Evolutionary conservation across 345 rosid species (phyloP), one percentile per base, ranked within the genome.

Genomic region (Bretschneidera sinensis): DNA sequence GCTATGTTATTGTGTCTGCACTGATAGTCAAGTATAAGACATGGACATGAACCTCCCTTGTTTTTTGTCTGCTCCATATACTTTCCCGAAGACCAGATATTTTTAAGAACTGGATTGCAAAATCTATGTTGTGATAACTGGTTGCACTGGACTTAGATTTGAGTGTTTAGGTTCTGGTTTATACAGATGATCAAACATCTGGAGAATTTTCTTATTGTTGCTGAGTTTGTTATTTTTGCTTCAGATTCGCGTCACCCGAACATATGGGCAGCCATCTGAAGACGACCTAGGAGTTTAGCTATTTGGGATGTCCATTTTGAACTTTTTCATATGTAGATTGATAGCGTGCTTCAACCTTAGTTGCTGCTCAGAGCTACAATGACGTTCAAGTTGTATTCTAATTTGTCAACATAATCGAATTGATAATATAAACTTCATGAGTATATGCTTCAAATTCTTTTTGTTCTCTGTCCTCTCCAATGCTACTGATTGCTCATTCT

Each of bases 181-280:
- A 16, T 55, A 8, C 24, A 16, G 34, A 51, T 33, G 49, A 9
- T 61, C 5, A 9, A 21, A 31, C n/a, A 17, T 16, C 0, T 33
- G 35, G 28, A 48, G 69, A 11, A 18, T 55, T 18, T 50, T 1
- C 9, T 48, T 21, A 69, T 20, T 17, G 24, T 22, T 48, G 20
- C 7, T 39, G 6, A 33, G 21, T 16, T 0, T n/a, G 8, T 47
- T 45, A 17, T 62, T 65, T 48, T 55, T 67, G 59, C 63, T 43
- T 65, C 84, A 90, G 97, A 85, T 87, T 48, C 92, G 95, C 31
- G 76, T 87, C 59, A 90, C 88, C 23, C 87, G 89, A 48, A 85
- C 92, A 16, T 90, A 82, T 62, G 68, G 77, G 65, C 57, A 63
- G 67, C 85, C 82, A 6, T 61, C 69, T 17, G 75, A 73, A n/a